Percentiles rank a stretch among this genome's conserved stretches.
phyloP scores from a whole-genome alignment of 306 rosid genomes.

The Medicago truncatula region DNA sequence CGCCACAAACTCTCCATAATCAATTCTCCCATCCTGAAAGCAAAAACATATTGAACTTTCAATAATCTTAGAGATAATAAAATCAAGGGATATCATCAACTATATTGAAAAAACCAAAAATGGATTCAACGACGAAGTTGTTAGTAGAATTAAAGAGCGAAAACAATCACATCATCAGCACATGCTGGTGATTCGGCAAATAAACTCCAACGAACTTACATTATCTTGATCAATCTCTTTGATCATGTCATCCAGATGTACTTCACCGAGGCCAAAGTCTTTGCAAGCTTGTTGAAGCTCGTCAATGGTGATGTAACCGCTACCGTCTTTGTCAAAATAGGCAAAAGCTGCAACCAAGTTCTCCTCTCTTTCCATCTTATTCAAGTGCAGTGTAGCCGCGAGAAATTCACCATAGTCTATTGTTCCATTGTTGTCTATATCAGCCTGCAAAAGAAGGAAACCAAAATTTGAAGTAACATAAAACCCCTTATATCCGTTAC shows the following conservation, averaged over 20 bases:
- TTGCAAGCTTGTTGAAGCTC: slow-evolving; percentile 83
- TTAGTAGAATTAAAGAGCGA: neutral
- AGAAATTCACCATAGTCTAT: slow-evolving; percentile 91
- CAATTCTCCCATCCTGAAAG: slow-evolving; percentile 85
- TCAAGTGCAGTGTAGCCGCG: slow-evolving; percentile 90
- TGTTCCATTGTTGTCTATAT: slow-evolving; percentile 85
- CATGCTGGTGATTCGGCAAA: neutral
- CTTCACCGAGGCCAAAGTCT: slow-evolving; percentile 84
- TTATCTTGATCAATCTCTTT: slow-evolving; percentile 80
- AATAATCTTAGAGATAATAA: too few species aligned
- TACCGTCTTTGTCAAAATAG: slow-evolving; percentile 85
- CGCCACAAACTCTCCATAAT: slow-evolving; percentile 82
- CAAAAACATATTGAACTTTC: too few species aligned
- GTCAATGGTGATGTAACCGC: slow-evolving; percentile 88
- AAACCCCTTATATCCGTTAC: slow-evolving; percentile 1
- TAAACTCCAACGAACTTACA: slow-evolving; percentile 52
- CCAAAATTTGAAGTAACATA: slow-evolving; percentile 1
- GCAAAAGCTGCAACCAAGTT: slow-evolving; percentile 82
- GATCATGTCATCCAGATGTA: slow-evolving; percentile 71
- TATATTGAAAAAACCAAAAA: neutral
- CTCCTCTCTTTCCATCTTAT: slow-evolving; percentile 94
- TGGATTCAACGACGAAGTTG: neutral
- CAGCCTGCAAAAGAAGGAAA: slow-evolving; percentile 64
- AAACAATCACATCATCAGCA: neutral
- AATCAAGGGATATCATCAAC: neutral